phyloP scores from a whole-genome alignment of 805 yeast genomes.

The Yarrowia osloensis region DNA sequence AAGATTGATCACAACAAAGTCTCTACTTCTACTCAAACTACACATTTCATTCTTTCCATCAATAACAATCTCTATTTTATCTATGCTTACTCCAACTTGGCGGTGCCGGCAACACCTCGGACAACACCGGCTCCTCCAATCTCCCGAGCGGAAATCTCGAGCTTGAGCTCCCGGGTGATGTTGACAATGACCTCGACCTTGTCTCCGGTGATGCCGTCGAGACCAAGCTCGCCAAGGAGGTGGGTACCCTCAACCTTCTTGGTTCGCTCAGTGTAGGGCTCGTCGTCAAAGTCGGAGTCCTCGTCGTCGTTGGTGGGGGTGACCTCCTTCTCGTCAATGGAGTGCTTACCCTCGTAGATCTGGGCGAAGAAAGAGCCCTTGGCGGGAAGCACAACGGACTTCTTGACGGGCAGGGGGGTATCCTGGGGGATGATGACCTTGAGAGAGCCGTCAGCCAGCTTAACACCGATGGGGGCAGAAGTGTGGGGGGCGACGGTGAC shows the following conservation, averaged over 20 bases:
- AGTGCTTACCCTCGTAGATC: constrained; percentile 82
- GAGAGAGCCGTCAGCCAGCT: constrained; percentile 70
- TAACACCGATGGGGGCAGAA: constrained; percentile 79
- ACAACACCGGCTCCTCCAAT: constrained; percentile 37
- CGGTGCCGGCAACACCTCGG: constrained; percentile 36
- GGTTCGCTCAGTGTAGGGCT: constrained; percentile 82
- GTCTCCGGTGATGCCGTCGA: constrained; percentile 66
- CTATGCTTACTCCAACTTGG: constrained; percentile 26
- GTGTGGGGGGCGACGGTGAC: constrained; percentile 88
- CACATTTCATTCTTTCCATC: neutral
- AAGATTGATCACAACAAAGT: too few relatives aligned
- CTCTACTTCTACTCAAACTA: too few relatives aligned
- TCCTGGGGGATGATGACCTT: constrained; percentile 73
- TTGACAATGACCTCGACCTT: constrained; percentile 66
- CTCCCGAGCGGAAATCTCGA: constrained; percentile 59
- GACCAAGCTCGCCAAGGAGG: constrained; percentile 73
- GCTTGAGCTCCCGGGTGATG: constrained; percentile 63
- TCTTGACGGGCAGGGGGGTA: constrained; percentile 89
- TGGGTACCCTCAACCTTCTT: constrained; percentile 72
- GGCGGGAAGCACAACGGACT: constrained; percentile 63
- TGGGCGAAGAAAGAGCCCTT: constrained; percentile 65
- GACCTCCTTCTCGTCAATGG: constrained; percentile 59
- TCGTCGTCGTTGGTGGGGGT: constrained; percentile 56
- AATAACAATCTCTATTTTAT: constrained; percentile 1
- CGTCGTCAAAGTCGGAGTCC: constrained; percentile 69